Conservation (phyloP, 2,329 filamentous ascomycete genomes). For the Laburnicola sp. region DNA sequence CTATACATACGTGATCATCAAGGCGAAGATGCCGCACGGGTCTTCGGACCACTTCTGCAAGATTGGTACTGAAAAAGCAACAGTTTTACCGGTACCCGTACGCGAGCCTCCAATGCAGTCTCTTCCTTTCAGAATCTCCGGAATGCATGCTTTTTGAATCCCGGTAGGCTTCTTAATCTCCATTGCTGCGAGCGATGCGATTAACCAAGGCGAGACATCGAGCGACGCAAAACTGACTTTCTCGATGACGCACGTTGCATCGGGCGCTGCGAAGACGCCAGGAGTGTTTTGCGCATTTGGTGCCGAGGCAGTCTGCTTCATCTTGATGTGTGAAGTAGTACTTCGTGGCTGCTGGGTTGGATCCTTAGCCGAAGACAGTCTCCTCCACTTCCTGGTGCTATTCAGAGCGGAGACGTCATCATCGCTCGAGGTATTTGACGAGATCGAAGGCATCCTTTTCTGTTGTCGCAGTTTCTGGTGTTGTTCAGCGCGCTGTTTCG, state of each 20-base stretch:
- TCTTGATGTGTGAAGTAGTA: constrained; percentile 43
- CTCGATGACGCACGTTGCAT: constrained; percentile 19
- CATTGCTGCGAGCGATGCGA: constrained; percentile 73
- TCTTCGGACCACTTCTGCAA: constrained; percentile 92
- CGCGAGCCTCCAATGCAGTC: constrained; percentile 92
- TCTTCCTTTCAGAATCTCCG: constrained; percentile 84
- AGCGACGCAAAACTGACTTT: constrained; percentile 72
- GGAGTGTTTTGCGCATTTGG: constrained; percentile 8
- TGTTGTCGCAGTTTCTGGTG: background rate
- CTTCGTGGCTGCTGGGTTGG: constrained; percentile 18
- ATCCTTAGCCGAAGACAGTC: constrained; percentile 30
- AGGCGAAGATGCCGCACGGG: constrained; percentile 84
- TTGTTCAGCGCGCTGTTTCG: background rate
- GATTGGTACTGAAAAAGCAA: constrained; percentile 93
- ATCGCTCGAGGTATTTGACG: constrained; percentile 21
- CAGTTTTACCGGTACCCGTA: constrained; percentile 96
- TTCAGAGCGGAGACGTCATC: constrained; percentile 34
- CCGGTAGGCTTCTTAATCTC: constrained; percentile 87
- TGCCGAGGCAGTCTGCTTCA: constrained; percentile 18
- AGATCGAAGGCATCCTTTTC: constrained; percentile 16
- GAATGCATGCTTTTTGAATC: constrained; percentile 92
- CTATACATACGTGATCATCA: constrained; percentile 82
- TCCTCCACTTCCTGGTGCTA: constrained; percentile 44
- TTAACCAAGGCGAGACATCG: constrained; percentile 81
- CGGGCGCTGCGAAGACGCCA: constrained; percentile 7